Base-by-base conservation (phyloP, 1,139 yeast species). In the Hansenula lynferdii region DNA sequence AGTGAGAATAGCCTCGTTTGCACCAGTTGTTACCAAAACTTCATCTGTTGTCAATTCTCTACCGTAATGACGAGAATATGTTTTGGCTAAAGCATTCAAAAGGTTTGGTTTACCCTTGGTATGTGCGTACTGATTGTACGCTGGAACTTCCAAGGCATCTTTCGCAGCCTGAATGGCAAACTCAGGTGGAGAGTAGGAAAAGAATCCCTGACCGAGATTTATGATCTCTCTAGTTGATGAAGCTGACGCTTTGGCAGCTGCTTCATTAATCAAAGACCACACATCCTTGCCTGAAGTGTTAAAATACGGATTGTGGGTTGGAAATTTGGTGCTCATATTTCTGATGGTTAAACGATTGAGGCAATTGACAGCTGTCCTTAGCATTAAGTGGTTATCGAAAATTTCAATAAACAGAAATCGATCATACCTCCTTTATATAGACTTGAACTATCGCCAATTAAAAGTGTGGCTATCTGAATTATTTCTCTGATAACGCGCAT, bases 201-300 rank as follows among this genome's bases (percentile, higher is more conserved):
- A 92, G 63, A 92, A 92, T 1, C 98, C 98, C 61, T 92, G 98
- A 28, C 98, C 98, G 44, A 92, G 72, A 54, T 92, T 92, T 48
- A 82, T 81, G 40, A 90, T 78, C 34, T 86, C 83, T 48, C 81
- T 70, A 15, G 87, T 87, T 24, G 65, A 64, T 36, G 59, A 57
- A n/a, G 57, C 57, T 38, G 76, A 78, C 12, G 95, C 86, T 6
- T 76, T 75, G 4, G 96, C 96, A 1, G 97, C 97, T 2, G 97
- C 83, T 56, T 90, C 97, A 57, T 92, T 92, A 62, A 94, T 85
- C 49, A 92, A 68, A 11, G 94, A 74, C 98, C 98, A 92, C 33
- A 92, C 89, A 58, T 92, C 98, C 59, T 89, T 86, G 18, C 68
- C 57, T 14, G 57, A 54, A 28, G 64, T 53, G 37, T 77, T 69